Evolutionary conservation across 805 yeast species (phyloP), one percentile per base, ranked within the genome.

Genomic region (Wickerhamiella nectarea): DNA sequence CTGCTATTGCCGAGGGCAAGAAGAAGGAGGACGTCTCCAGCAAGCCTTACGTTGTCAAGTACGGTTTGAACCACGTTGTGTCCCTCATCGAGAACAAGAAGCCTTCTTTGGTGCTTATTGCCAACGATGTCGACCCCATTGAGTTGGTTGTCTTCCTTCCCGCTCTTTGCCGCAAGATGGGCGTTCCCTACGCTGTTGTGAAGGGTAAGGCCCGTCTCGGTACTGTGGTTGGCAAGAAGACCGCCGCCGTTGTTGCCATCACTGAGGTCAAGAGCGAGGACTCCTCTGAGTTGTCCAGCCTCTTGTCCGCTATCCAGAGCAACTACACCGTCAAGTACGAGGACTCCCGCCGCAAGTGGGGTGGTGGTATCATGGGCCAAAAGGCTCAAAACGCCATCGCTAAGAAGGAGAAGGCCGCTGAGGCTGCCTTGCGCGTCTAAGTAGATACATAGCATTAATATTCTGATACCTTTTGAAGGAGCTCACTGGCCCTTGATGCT

Each of bases 201-300:
- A 86, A 86, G 80, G 95, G 95, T 70, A 86, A 86, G 82, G 95
- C 95, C 56, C 84, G 97, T 77, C 80, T 89, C 64, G 97, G 97
- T 58, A 81, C 96, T 62, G 71, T 89, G 62, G 95, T 86, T 53
- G 95, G 89, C 86, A 77, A 87, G 77, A 89, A 89, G 80, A 86
- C 89, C 64, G 79, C 97, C 55, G 78, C 97, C 50, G 96, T 85
- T 57, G 95, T 93, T 63, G 97, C 97, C 62, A 71, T 91, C 68
- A 85, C 94, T 56, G 98, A 89, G 69, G 95, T 91, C 61, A 74
- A 72, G 64, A 70, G 94, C 52, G 96, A 84, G 69, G 97, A 89
- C 70, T 91, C 85, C 74, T 77, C 95, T 64, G 86, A 83, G 64
- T 78, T 89, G 62, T 87, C 96, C 57, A 82, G 84, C 68, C 77